phyloP scores from a whole-genome alignment of 495 filamentous ascomycete species.

The Cudoniella acicularis region DNA sequence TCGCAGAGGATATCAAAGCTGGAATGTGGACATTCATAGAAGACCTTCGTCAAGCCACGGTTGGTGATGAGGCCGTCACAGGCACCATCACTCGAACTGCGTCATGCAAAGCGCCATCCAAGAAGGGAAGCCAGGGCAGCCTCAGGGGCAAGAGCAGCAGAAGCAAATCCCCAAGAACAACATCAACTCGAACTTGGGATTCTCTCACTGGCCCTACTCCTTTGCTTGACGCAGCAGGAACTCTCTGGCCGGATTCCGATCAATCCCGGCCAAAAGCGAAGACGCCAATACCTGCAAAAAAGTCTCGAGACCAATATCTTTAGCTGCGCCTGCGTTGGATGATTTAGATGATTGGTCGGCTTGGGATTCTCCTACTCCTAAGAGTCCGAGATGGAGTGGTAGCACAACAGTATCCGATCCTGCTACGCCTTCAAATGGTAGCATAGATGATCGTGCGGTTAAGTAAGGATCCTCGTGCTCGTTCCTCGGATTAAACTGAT shows the following conservation, averaged over 20 bases:
- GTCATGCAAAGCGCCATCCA: constrained; percentile 30
- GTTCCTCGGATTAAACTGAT: constrained; percentile 8
- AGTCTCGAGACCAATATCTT: constrained; percentile 26
- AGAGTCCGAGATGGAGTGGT: constrained; percentile 46
- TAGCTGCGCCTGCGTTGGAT: constrained; percentile 28
- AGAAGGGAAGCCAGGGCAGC: constrained; percentile 33
- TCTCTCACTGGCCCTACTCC: constrained; percentile 32
- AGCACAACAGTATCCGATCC: constrained; percentile 33
- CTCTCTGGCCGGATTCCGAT: constrained; percentile 16
- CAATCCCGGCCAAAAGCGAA: not conserved
- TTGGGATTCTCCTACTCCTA: constrained; percentile 60
- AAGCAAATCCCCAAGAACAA: constrained; percentile 33
- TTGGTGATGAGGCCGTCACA: constrained; percentile 82
- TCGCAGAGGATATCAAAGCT: constrained; percentile 83
- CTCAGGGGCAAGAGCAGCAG: constrained; percentile 31
- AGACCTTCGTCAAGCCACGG: constrained; percentile 89
- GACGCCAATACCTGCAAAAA: not conserved
- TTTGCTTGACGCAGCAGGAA: constrained; percentile 31
- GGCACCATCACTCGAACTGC: constrained; percentile 43
- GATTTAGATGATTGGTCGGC: constrained; percentile 68
- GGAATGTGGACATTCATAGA: constrained; percentile 97
- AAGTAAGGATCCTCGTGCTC: constrained; percentile 40
- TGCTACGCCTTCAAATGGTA: constrained; percentile 44
- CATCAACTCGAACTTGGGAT: constrained; percentile 25
- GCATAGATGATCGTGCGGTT: constrained; percentile 47